Base-by-base conservation (phyloP, 148 eudicot species). In the Rhododendron ferrugineum region DNA sequence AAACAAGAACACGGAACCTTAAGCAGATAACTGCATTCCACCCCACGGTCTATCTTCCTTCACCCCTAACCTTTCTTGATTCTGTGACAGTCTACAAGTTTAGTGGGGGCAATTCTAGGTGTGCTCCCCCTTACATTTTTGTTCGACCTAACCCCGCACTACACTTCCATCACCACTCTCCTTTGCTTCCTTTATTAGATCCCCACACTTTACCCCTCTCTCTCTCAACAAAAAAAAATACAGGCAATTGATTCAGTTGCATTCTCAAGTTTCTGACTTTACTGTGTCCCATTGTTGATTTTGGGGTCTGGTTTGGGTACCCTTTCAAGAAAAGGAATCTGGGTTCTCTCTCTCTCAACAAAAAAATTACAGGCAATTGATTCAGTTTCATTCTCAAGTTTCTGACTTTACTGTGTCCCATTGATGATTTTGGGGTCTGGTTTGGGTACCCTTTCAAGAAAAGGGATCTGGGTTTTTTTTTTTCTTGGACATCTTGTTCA, bases 261-360 rank as follows among this genome's bases (percentile, higher is more conserved):
- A 30, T 70, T 26, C 28, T 9, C 14, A n/a, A 64, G 15, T 64
- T 64, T 83, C 56, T 68, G 85, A 28, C 28, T 46, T 70, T 49
- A 54, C 46, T 47, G 54, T 49, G 84, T 78, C 37, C 14, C 54
- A 26, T 72, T 85, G 83, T 26, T 70, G 64, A 34, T 79, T 28
- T 70, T 30, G 74, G 74, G 74, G 30, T 64, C 40, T 68, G 28
- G 16, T 58, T 68, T 80, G 68, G 34, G 20, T 78, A 79, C 84
- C 82, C 82, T 79, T 85, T 85, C 44, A 42, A 80, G 70, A 88
- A 40, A 85, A 80, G 84, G 82, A 85, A 87, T 85, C 89, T 88
- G 87, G 87, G 87, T 5, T 30, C 58, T 9, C 15, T 46, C 73
- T 30, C 52, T 82, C 28, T 46, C 68, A 15, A 22, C 32, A 44